Evolutionary conservation across 1,139 yeast genomes (phyloP).

Genomic region (Scheffersomyces illinoinensis): DNA sequence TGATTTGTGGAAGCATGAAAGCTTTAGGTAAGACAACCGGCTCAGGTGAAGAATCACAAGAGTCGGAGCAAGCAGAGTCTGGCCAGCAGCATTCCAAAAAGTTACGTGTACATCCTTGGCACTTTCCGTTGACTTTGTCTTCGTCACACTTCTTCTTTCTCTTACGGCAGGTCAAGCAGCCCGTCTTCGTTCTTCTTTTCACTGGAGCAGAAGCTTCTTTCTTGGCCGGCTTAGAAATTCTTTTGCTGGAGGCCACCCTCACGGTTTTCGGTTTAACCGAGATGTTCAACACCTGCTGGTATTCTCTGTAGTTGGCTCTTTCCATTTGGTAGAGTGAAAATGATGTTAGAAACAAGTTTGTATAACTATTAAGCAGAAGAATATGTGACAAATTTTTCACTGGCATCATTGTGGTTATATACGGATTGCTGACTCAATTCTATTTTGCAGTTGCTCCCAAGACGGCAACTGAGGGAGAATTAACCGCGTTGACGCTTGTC

Average conservation of each 20-base stretch:
- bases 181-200: slow-evolving; percentile 62
- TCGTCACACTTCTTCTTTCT: slow-evolving; percentile 77
- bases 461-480: neutral
- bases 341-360: neutral
- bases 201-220: slow-evolving; percentile 10
- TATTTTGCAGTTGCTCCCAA: neutral
- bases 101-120: slow-evolving; percentile 50
- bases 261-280: slow-evolving; percentile 23
- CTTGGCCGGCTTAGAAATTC: slow-evolving; percentile 17
- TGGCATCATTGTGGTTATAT: neutral
- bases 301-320: slow-evolving; percentile 32
- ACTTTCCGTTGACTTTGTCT: slow-evolving; percentile 44
- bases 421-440: neutral
- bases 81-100: slow-evolving; percentile 44
- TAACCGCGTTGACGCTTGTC: neutral
- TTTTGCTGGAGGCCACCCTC: slow-evolving; percentile 11
- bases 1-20: neutral
- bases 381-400: neutral
- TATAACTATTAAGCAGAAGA: neutral
- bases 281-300: slow-evolving; percentile 45
- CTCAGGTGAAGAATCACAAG: neutral
- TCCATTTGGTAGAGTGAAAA: slow-evolving; percentile 6
- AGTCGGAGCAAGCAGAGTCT: slow-evolving; percentile 1
- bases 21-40: slow-evolving; percentile 1
- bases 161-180: slow-evolving; percentile 73